Evolutionary conservation across 371 early-diverging fungal genomes (phyloP).

Genomic region (Mucor mucedo): DNA sequence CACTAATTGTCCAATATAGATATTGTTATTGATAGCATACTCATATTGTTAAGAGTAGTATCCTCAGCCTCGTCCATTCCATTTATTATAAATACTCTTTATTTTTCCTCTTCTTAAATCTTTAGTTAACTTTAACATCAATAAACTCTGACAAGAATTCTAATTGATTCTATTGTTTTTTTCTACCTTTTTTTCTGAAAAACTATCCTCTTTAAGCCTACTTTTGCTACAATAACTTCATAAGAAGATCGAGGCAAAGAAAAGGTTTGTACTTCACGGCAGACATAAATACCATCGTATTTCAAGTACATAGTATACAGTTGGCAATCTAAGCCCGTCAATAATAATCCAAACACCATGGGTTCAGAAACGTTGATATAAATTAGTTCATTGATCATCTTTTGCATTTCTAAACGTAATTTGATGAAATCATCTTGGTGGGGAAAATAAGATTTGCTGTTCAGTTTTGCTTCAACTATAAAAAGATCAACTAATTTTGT

Average conservation of each 20-base stretch:
- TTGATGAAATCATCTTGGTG: slow-evolving; percentile 3
- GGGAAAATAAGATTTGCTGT: slow-evolving; percentile 1
- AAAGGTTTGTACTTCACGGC: slow-evolving; percentile 1
- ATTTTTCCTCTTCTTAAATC: too few species aligned
- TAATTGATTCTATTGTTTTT: too few species aligned
- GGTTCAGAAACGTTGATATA: not conserved
- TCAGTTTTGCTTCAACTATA: slow-evolving; percentile 2
- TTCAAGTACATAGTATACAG: not conserved
- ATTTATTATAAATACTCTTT: too few species aligned
- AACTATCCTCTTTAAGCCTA: too few species aligned
- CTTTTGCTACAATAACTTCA: too few species aligned
- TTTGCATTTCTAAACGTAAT: slow-evolving; percentile 2
- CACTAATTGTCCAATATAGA: too few species aligned
- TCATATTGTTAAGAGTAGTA: too few species aligned
- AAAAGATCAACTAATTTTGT: slow-evolving; percentile 1
- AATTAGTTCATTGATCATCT: slow-evolving; percentile 2
- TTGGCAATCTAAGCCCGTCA: slow-evolving; percentile 1
- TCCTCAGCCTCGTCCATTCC: too few species aligned
- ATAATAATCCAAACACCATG: slow-evolving; percentile 1
- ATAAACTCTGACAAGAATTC: too few species aligned
- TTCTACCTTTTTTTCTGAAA: too few species aligned
- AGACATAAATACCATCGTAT: slow-evolving; percentile 3
- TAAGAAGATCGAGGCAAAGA: slow-evolving; percentile 1
- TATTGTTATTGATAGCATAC: too few species aligned
- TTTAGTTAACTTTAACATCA: too few species aligned